A percentile compares a stretch with the other conserved stretches of the same genome.
Conservation (phyloP, 1,284 basidiomycete genomes). For the Cryptococcus hybrid region DNA sequence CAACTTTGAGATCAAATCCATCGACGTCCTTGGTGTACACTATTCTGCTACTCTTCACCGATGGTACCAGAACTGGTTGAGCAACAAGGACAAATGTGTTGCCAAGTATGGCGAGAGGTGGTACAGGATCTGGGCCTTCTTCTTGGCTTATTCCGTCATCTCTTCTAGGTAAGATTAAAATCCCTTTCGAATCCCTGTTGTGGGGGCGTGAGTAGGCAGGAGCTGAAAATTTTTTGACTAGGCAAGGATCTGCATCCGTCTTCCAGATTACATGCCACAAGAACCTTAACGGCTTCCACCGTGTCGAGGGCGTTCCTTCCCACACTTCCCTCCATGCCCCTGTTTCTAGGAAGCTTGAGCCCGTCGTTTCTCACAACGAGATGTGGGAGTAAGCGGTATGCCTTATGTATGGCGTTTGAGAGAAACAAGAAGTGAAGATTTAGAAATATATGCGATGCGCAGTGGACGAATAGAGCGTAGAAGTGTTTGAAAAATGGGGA, state of each 20-base stretch:
- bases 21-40: constrained; percentile 96
- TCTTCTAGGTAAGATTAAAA: constrained; percentile 8
- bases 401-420: no score
- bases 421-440: no score
- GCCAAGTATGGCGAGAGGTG: constrained; percentile 87
- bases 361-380: constrained; percentile 8
- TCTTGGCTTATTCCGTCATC: constrained; percentile 78
- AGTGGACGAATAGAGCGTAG: not conserved
- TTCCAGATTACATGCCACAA: constrained; percentile 98
- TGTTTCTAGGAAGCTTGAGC: constrained; percentile 33
- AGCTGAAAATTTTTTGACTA: constrained; percentile 27
- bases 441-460: no score
- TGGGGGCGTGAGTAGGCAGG: no score
- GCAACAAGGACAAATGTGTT: constrained; percentile 82
- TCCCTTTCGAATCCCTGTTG: not conserved
- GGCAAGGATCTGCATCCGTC: constrained; percentile 81
- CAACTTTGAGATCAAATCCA: constrained; percentile 94
- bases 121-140: constrained; percentile 89
- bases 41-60: constrained; percentile 91
- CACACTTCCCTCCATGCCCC: constrained; percentile 54
- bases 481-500: not conserved
- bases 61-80: constrained; percentile 96
- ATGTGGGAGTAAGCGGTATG: not conserved
- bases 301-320: constrained; percentile 66
- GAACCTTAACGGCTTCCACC: constrained; percentile 92